Base-by-base conservation (phyloP, 768 basidiomycete genomes). In the Suillus subaureus region DNA sequence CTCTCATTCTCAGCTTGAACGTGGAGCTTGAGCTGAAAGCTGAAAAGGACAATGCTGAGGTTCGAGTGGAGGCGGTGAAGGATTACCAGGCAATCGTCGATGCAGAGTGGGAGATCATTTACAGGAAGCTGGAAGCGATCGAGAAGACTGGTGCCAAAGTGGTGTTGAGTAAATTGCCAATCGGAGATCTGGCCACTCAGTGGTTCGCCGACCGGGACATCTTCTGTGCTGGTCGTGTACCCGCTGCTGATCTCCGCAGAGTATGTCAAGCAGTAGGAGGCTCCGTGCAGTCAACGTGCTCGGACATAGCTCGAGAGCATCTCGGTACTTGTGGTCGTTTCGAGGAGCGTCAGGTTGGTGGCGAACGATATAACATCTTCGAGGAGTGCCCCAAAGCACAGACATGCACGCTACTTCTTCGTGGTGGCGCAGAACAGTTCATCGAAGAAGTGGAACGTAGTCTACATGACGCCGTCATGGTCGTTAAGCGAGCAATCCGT, bases 81-180 rank as follows among this genome's bases (percentile, higher is more conserved):
- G 97, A 99, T 74, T 99, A 99, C 75, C 97, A 99, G 79, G 96
- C 97, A 6, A 98, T 99, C 72, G 97, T 99, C 62, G 96, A 99
- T 76, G 97, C 97, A 13, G 97, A 99, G 76, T 99, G 97, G 97
- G 93, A 97, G 72, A 99, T 99, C 78, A 99, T 99, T 72, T 99
- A 97, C 81, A 88, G 92, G 70, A 99, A 99, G 79, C 84, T 99
- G 18, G 91, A 97, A 71, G 94, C 95, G 4, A 97, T 99, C 74
- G 93, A 94, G 72, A 90, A 92, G 73, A 97, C 96, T 2, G 97
- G 97, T 47, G 97, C 97, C 35, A 96, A 96, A 75, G 94, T 99
- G 68, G 96, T 99, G 43, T 84, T 99, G 69, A 97, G 96, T 81
- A 97, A 98, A 79, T 87, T 99, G 12, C 97, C 97, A 13, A 99